Evolutionary conservation across 371 early-diverging fungal species (phyloP), one percentile per base, ranked within the genome.

Genomic region (Rhizomucor miehei): DNA sequence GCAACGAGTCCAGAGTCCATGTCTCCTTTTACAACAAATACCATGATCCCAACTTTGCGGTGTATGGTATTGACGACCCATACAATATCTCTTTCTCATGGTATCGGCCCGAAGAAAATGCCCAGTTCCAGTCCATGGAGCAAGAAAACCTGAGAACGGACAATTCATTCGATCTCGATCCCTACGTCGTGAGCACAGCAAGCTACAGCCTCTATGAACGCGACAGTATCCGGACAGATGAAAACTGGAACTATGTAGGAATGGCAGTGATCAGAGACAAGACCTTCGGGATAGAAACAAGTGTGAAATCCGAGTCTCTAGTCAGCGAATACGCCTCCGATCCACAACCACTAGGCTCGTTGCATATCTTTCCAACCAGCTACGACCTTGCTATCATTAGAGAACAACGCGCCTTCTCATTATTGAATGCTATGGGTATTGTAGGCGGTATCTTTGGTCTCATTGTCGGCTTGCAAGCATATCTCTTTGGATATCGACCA

Each of bases 381-480:
- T 58, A 54, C 39, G 25, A 60, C 39, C 41, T 44, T 1, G 47
- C 46, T 0, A 58, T 71, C 2, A 23, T 56, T 9, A 37, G 58
- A 19, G 71, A 71, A 38, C 67, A 67, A 21, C 52, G 65, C 1
- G 65, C 65, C 6, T 71, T 67, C n/a, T 65, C 67, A 0, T 41
- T 71, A n/a, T 44, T 71, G 1, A 62, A 67, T 36, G 67, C 64
- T 0, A 62, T 67, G 57, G 71, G 71, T 1, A 59, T 67, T 12
- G 39, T 71, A 16, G 71, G 71, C n/a, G 71, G 71, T 48, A 65
- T 71, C 3, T 54, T 63, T 44, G 71, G 71, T 2, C 35, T 71
- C 8, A 54, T 67, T 21, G 47, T 67, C 6, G 65, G 60, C 2
- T 40, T 59, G 36, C 65, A 65, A 29, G 47, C 58, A 1, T 60